Evolutionary conservation across 495 filamentous ascomycete species (phyloP), one percentile per base, ranked within the genome.

Genomic region (Podospora sp.): DNA sequence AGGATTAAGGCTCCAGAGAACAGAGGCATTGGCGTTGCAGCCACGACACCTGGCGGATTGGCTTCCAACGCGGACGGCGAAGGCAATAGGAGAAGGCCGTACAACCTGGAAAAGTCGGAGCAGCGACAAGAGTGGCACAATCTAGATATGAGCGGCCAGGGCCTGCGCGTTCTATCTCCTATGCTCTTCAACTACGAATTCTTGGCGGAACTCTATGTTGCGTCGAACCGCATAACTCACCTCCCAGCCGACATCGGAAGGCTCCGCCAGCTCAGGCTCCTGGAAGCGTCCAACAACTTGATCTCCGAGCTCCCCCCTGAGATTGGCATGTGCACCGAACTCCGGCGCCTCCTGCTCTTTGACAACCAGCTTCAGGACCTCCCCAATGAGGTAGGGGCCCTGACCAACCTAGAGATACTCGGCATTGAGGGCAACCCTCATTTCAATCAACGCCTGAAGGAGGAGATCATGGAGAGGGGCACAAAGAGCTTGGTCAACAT

Each of bases 91-190:
- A 90, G 80, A 81, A 85, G 73, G 75, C 86, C 76, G 68, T 83
- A 78, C 52, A 82, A 84, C 63, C 77, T 82, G 55, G 86, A 87
- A 46, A 80, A 86, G 71, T 78, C 73, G 14, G 78, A 84, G 22
- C 81, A 88, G 65, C 82, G 91, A 62, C 93, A 97, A 74, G 89
- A 92, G 70, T 98, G 95, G 95, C 83, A 90, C 71, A 91, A 92
- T 52, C 79, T 99, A 52, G 95, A 99, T 82, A 88, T 97, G 72
- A 93, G 93, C 72, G 95, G 93, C 0, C 96, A 97, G 80, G 94
- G 93, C 33, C 79, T 99, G 33, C 90, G 92, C 69, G 90, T 90
- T 49, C 83, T 98, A 20, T 86, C 93, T 1, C 76, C 86, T 8
- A 84, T 89, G 21, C 80, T 99, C 53, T 99, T 99, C 78, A 77